Evolutionary conservation across 2,329 filamentous ascomycete species (phyloP).

Genomic region (Emmonsiellopsis sp.): DNA sequence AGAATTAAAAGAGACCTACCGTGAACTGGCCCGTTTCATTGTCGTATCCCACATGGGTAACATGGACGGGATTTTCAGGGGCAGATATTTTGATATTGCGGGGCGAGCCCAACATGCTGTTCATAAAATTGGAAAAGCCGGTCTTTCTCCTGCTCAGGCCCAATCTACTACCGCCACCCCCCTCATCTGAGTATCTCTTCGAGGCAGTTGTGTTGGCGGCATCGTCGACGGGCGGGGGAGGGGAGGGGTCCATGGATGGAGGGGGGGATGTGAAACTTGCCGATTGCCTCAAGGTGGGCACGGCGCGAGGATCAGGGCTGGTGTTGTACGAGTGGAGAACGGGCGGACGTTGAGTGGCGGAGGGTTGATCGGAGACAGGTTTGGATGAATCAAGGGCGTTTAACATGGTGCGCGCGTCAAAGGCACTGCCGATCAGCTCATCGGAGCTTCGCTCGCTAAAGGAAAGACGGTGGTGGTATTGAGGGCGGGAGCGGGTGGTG

Average conservation of each 20-base stretch:
- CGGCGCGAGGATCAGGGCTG: conserved; percentile 45
- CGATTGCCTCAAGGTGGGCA: conserved; percentile 55
- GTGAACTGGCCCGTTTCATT: conserved; percentile 95
- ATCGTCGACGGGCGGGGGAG: conserved; percentile 37
- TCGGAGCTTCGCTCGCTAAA: conserved; percentile 32
- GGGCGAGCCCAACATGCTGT: conserved; percentile 71
- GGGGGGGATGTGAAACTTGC: conserved; percentile 53
- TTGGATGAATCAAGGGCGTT: conserved; percentile 30
- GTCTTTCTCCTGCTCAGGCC: conserved; percentile 66
- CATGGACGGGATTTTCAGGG: conserved; percentile 93
- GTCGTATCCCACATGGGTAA: conserved; percentile 96
- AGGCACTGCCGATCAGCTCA: conserved; percentile 37
- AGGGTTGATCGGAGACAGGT: conserved; percentile 2
- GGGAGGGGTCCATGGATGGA: conserved; percentile 43
- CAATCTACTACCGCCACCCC: conserved; percentile 41
- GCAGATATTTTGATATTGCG: conserved; percentile 93
- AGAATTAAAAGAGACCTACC: conserved; percentile 44
- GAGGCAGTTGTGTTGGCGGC: conserved; percentile 38
- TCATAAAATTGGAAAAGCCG: conserved; percentile 81
- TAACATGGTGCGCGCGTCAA: conserved; percentile 37
- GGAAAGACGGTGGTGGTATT: conserved; percentile 26
- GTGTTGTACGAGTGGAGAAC: conserved; percentile 41
- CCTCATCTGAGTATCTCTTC: conserved; percentile 75
- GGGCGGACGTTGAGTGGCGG: conserved; percentile 31
- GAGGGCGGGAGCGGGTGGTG: conserved; percentile 22